Percentiles rank a stretch among this genome's conserved stretches.
These are phyloP conservation scores for Candida fluviatilis DNA, from an alignment of 805 yeast species.

Conservation along the genomic window DNA sequence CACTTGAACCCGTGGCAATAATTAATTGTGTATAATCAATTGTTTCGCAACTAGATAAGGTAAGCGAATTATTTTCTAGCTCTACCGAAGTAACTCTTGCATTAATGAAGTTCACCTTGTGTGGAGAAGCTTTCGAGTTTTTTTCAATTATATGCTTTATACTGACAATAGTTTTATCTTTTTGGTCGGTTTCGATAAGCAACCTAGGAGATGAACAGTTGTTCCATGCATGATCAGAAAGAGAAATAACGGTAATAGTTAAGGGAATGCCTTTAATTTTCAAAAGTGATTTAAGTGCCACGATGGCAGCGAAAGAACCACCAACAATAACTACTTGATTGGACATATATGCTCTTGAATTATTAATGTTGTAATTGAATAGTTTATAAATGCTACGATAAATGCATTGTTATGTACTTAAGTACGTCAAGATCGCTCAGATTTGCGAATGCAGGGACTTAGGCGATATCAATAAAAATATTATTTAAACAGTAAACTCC, in stretches of 20 bases:
- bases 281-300: slow-evolving; percentile 19
- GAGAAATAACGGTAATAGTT: slow-evolving; percentile 22
- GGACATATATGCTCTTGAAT: not conserved
- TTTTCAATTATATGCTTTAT: slow-evolving; percentile 15
- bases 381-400: no score
- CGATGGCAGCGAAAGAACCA: slow-evolving; percentile 31
- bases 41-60: slow-evolving; percentile 9
- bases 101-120: slow-evolving; percentile 15
- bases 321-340: slow-evolving; percentile 29
- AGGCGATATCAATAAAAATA: no score
- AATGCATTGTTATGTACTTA: not conserved
- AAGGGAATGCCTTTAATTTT: slow-evolving; percentile 9
- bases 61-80: slow-evolving; percentile 18
- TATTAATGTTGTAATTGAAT: no score
- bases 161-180: slow-evolving; percentile 14
- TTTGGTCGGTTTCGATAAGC: slow-evolving; percentile 20
- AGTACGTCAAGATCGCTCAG: no score
- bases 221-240: slow-evolving; percentile 20
- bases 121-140: slow-evolving; percentile 11
- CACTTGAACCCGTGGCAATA: slow-evolving; percentile 30
- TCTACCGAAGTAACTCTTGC: slow-evolving; percentile 24
- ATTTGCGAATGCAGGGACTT: no score
- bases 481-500: no score
- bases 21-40: slow-evolving; percentile 28
- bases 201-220: slow-evolving; percentile 29